A percentile compares a stretch with the other conserved stretches of the same genome.
These are phyloP conservation scores for Tylopilus vinaceipallidus DNA, from an alignment of 768 basidiomycete species.

Conservation along the genomic window DNA sequence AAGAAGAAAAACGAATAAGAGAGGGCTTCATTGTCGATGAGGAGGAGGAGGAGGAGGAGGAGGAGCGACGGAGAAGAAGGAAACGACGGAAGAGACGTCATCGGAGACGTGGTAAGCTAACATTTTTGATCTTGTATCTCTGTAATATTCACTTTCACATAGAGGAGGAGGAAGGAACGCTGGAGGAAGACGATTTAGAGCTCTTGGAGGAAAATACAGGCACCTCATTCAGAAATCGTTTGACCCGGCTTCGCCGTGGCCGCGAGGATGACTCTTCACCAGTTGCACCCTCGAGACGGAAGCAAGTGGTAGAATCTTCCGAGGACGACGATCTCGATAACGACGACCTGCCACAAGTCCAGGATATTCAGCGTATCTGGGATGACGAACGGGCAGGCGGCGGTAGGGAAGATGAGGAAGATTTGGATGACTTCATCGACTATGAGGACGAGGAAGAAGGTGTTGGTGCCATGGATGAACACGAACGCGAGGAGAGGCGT, in stretches of 20 bases:
- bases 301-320: slow-evolving; percentile 63
- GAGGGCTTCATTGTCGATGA: slow-evolving; percentile 95
- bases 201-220: slow-evolving; percentile 84
- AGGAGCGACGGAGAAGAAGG: slow-evolving; percentile 52
- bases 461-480: slow-evolving; percentile 74
- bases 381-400: slow-evolving; percentile 65
- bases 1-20: slow-evolving; percentile 74
- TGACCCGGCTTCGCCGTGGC: slow-evolving; percentile 74
- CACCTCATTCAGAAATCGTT: slow-evolving; percentile 65
- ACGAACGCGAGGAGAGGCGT: slow-evolving; percentile 71
- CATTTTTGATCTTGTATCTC: slow-evolving; percentile 7
- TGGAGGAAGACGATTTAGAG: slow-evolving; percentile 90
- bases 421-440: slow-evolving; percentile 74
- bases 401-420: slow-evolving; percentile 53
- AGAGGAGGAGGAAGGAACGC: slow-evolving; percentile 57
- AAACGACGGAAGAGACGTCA: slow-evolving; percentile 70
- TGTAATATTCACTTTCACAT: slow-evolving; percentile 10
- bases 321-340: slow-evolving; percentile 75
- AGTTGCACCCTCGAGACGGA: slow-evolving; percentile 56
- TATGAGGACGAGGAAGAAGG: slow-evolving; percentile 81
- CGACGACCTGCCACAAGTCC: slow-evolving; percentile 50
- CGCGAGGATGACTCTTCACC: slow-evolving; percentile 71
- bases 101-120: slow-evolving; percentile 45
- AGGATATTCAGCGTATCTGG: slow-evolving; percentile 68
- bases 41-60: slow-evolving; percentile 83